Evolutionary conservation across 1,284 basidiomycete genomes (phyloP).

Genomic region (Schizophyllum commune): DNA sequence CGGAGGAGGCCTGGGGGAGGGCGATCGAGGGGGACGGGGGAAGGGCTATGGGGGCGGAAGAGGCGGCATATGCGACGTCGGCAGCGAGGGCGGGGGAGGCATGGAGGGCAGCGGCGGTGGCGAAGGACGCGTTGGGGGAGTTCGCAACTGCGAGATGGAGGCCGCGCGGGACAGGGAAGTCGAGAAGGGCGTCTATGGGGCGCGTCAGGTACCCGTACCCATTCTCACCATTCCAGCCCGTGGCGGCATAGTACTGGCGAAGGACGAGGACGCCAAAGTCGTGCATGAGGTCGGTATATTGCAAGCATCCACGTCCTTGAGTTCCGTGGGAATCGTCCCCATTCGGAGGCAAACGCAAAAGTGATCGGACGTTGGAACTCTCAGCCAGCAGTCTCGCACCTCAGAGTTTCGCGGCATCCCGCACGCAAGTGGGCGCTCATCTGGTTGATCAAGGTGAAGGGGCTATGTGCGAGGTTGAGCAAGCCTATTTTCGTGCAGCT

Average conservation of each 20-base stretch:
- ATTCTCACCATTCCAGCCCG: slow-evolving; percentile 96
- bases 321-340: no score
- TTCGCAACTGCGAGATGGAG: slow-evolving; percentile 82
- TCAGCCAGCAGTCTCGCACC: no score
- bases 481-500: no score
- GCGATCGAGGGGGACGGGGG: background rate
- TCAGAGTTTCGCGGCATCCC: no score
- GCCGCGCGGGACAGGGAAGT: slow-evolving; percentile 76
- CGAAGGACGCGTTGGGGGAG: slow-evolving; percentile 84
- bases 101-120: slow-evolving; percentile 86
- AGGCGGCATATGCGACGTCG: slow-evolving; percentile 91
- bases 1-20: slow-evolving; percentile 25
- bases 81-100: slow-evolving; percentile 88
- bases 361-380: no score
- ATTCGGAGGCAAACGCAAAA: no score
- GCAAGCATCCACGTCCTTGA: no score
- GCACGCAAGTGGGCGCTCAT: no score
- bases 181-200: slow-evolving; percentile 71
- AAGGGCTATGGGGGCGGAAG: slow-evolving; percentile 47
- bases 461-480: no score
- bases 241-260: slow-evolving; percentile 82
- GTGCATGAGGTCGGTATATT: slow-evolving; percentile 42
- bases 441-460: no score
- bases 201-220: slow-evolving; percentile 87
- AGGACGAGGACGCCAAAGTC: slow-evolving; percentile 86